Conservation (phyloP, 108 stramenopile species). For the Pseudonitzschia multiseries region DNA sequence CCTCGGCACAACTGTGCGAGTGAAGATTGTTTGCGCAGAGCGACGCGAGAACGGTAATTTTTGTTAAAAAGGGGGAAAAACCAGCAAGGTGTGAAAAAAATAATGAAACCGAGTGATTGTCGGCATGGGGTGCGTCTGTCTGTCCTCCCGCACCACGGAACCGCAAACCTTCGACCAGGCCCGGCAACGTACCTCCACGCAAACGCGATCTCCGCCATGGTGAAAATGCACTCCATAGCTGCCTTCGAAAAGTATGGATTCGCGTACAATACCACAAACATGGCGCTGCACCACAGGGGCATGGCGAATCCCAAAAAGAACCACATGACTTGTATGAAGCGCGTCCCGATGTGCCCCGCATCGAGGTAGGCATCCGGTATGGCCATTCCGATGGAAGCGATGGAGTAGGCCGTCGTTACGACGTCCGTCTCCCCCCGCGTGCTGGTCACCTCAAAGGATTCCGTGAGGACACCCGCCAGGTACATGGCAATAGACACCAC, state of each 20-base stretch:
- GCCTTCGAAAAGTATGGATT: slow-evolving; percentile 45
- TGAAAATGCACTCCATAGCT: slow-evolving; percentile 52
- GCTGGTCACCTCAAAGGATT: slow-evolving; percentile 64
- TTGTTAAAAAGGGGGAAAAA: too few species aligned
- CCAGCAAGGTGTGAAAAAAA: too few species aligned
- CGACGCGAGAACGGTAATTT: too few species aligned
- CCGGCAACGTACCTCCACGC: slow-evolving; percentile 52
- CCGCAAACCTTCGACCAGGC: too few species aligned
- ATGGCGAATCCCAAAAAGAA: slow-evolving; percentile 74
- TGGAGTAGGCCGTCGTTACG: slow-evolving; percentile 54
- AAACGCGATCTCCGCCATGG: slow-evolving; percentile 69
- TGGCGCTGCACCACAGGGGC: slow-evolving; percentile 63
- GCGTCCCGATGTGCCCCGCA: slow-evolving; percentile 47
- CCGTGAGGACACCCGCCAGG: slow-evolving; percentile 43
- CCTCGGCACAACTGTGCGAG: slow-evolving; percentile 62
- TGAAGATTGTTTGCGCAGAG: background rate
- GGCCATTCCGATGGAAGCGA: slow-evolving; percentile 64
- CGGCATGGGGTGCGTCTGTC: too few species aligned
- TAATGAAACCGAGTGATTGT: too few species aligned
- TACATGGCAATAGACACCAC: slow-evolving; percentile 35
- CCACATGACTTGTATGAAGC: slow-evolving; percentile 68
- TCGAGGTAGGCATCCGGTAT: slow-evolving; percentile 56
- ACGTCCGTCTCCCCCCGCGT: slow-evolving; percentile 52
- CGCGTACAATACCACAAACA: slow-evolving; percentile 57
- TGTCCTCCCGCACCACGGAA: too few species aligned